A percentile compares a stretch with the other conserved stretches of the same genome.
These are phyloP conservation scores for Ganoderma lingzhi DNA, from an alignment of 1,284 basidiomycete species.

Conservation along the genomic window DNA sequence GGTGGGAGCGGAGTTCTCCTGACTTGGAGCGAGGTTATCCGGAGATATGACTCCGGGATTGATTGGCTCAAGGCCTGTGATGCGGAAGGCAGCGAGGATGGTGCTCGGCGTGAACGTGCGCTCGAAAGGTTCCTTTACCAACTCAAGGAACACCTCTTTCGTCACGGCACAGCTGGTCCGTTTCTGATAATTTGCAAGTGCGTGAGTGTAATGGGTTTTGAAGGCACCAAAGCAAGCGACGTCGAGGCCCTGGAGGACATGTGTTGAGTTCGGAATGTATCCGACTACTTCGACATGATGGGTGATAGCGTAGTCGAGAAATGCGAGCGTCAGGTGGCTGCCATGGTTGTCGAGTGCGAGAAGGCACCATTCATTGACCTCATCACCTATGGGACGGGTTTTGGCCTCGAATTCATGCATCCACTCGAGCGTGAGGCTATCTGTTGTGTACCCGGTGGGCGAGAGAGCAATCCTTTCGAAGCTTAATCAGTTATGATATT, in stretches of 20 bases:
- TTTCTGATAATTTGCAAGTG: not conserved
- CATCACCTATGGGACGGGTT: no score
- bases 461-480: no score
- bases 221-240: not conserved
- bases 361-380: no score
- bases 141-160: not conserved
- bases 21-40: not conserved
- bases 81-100: not conserved
- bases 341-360: no score
- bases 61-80: no score
- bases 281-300: not conserved
- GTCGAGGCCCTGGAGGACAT: not conserved
- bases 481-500: no score
- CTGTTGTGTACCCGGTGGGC: no score
- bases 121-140: conserved; percentile 3
- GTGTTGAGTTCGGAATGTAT: not conserved
- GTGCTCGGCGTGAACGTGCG: not conserved
- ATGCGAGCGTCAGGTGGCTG: no score
- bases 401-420: no score
- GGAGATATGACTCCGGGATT: not conserved
- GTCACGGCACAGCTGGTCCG: not conserved
- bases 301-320: not conserved
- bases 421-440: no score
- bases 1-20: not conserved
- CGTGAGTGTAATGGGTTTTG: no score